Percentiles rank a stretch among this genome's conserved stretches.
These are phyloP conservation scores for Pogostemon cablin DNA, from an alignment of 257 asterid genomes.

Conservation along the genomic window DNA sequence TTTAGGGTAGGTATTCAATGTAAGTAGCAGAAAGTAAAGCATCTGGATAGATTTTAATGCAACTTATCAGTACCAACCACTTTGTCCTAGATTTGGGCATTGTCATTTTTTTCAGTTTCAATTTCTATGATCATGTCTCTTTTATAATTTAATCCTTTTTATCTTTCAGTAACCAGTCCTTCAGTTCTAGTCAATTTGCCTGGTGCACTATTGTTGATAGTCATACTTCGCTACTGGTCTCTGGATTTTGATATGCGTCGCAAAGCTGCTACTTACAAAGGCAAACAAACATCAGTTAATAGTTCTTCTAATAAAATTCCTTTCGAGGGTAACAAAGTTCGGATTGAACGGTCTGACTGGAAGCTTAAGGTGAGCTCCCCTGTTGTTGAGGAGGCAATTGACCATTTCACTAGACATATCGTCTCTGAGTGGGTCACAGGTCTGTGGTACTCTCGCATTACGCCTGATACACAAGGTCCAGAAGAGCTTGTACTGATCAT, in stretches of 20 bases:
- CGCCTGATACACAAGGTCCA: slow-evolving; percentile 89
- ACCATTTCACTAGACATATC: slow-evolving; percentile 78
- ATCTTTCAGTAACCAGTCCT: slow-evolving; percentile 78
- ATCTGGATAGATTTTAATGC: slow-evolving; percentile 14
- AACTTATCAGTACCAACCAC: slow-evolving; percentile 15
- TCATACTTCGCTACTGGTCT: slow-evolving; percentile 72
- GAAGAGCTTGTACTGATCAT: slow-evolving; percentile 90
- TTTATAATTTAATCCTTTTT: slow-evolving; percentile 21
- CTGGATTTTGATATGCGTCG: slow-evolving; percentile 82
- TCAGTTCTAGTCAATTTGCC: slow-evolving; percentile 92
- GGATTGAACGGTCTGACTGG: slow-evolving; percentile 69
- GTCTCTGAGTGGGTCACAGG: slow-evolving; percentile 98
- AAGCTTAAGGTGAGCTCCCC: slow-evolving; percentile 88
- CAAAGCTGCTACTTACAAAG: slow-evolving; percentile 76
- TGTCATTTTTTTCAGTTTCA: slow-evolving; percentile 8
- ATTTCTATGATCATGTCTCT: slow-evolving; percentile 2
- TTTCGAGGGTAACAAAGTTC: slow-evolving; percentile 42
- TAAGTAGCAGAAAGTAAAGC: background rate
- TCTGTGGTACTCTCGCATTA: slow-evolving; percentile 93
- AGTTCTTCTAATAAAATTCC: slow-evolving; percentile 43
- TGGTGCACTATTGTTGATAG: slow-evolving; percentile 69
- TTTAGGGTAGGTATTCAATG: slow-evolving; percentile 6
- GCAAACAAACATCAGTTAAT: slow-evolving; percentile 52
- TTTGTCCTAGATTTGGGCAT: slow-evolving; percentile 25
- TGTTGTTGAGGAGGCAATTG: slow-evolving; percentile 89